Base-by-base conservation (phyloP, 164 flowering plant genomes). In the Saururus chinensis region DNA sequence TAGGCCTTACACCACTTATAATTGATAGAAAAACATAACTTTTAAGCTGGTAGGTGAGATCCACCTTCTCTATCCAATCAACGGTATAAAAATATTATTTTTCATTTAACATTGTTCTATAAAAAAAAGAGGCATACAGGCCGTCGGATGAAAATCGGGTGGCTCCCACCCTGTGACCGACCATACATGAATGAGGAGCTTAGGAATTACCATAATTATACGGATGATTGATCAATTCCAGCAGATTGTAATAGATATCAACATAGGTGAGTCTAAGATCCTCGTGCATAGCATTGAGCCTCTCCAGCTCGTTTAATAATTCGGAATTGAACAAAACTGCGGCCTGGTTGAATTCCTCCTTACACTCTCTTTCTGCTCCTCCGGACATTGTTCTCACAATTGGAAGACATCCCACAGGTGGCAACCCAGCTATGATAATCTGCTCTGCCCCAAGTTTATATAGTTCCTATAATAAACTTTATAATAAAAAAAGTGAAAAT, bases 401-500 rank as follows among this genome's bases (percentile, higher is more conserved):
- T 4, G 66, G 66, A 19, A 56, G 17, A 45, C 66, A 56, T 13
- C 66, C 66, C 10, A 64, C 8, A 0, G 66, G 66, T 40, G 22
- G 16, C 13, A 64, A 20, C 25, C 66, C 66, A 19, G 24, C 22
- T 7, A 56, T 0, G 5, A 21, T 9, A 14, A 64, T 55, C 20
- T 22, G 56, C 42, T 51, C 40, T 19, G 66, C 66, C 40, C 66
- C 66, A 22, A 64, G 11, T 5, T 14, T 9, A 13, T 56, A 56
- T 5, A 64, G 5, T 16, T 41, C 60, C 66, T 64, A 25, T 37
- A 11, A 56, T 30, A 30, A n/a, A n/a, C n/a, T n/a, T 30, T 30
- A 30, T 30, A 30, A 2, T 30, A 30, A 2, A 30, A 30, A 30
- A 30, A 6, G 37, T 30, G 37, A 30, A 30, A 30, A 30, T 30